Evolutionary conservation across 805 yeast species (phyloP).

Genomic region (Starmerella sp.): DNA sequence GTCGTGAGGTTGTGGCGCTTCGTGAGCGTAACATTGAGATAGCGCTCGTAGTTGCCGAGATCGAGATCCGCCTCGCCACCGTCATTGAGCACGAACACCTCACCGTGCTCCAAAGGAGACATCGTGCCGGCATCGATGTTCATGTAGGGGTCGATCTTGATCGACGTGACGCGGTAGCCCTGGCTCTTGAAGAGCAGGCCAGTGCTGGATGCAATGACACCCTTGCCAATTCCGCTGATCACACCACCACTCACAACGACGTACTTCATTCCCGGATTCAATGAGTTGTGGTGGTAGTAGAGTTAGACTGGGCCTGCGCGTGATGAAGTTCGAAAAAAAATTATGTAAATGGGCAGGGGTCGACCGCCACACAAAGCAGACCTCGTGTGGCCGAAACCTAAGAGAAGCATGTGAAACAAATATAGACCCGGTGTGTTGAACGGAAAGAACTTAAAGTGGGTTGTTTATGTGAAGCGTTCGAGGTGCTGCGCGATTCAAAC

Average conservation of each 20-base stretch:
- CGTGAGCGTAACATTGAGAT: conserved; percentile 84
- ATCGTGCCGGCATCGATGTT: conserved; percentile 99
- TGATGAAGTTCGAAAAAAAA: conserved; percentile 5
- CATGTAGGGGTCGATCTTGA: conserved; percentile 98
- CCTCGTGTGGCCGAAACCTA: neutral
- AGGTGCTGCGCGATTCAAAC: too few relatives aligned
- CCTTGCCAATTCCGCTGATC: conserved; percentile 98
- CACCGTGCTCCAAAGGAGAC: conserved; percentile 99
- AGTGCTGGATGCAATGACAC: conserved; percentile 92
- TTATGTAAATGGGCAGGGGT: conserved; percentile 9
- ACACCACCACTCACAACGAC: conserved; percentile 99
- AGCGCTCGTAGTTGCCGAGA: conserved; percentile 95
- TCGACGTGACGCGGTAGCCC: conserved; percentile 91
- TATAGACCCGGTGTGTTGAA: too few relatives aligned
- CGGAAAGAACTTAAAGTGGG: too few relatives aligned
- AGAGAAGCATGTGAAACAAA: too few relatives aligned
- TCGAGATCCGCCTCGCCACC: conserved; percentile 99
- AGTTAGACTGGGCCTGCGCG: neutral
- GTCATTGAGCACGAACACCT: conserved; percentile 92
- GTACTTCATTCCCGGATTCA: conserved; percentile 65
- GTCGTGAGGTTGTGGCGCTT: conserved; percentile 95
- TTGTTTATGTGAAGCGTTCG: too few relatives aligned
- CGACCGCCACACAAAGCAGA: conserved; percentile 1
- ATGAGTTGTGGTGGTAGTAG: neutral
- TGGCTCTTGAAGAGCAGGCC: conserved; percentile 88